A percentile compares a stretch with the other conserved stretches of the same genome.
Evolutionary conservation across 1,284 basidiomycete species (phyloP).

Genomic region (Ceratobasidium sp.): DNA sequence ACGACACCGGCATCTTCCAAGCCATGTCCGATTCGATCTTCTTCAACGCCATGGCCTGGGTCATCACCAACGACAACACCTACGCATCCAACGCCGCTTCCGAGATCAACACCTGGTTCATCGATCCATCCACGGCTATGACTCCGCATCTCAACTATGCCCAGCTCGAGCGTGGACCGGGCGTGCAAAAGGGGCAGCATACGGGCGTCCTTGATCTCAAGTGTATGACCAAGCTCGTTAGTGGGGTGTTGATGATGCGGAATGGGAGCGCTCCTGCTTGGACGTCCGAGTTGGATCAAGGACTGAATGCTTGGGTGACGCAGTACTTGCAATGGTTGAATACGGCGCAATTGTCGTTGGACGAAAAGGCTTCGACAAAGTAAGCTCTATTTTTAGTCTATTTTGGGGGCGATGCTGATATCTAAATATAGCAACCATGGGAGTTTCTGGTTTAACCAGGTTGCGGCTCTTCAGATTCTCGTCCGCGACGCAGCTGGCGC

Average conservation of each 20-base stretch:
- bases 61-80: constrained; percentile 53
- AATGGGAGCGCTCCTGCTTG: constrained; percentile 48
- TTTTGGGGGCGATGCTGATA: neutral
- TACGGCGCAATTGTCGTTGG: constrained; percentile 41
- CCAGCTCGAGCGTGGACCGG: constrained; percentile 58
- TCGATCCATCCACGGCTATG: constrained; percentile 56
- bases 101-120: constrained; percentile 55
- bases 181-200: constrained; percentile 47
- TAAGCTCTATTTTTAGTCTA: constrained; percentile 29
- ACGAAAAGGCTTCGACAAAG: constrained; percentile 53
- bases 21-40: constrained; percentile 56
- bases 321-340: constrained; percentile 54
- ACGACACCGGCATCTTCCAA: constrained; percentile 55
- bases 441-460: constrained; percentile 62
- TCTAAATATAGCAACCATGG: constrained; percentile 51
- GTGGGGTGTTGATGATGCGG: constrained; percentile 53
- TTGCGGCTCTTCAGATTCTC: constrained; percentile 66
- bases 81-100: constrained; percentile 49
- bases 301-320: constrained; percentile 52
- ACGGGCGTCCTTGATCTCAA: constrained; percentile 55
- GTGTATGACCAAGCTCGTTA: constrained; percentile 53
- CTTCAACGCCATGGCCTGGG: constrained; percentile 57
- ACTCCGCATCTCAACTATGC: constrained; percentile 59
- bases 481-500: constrained; percentile 64
- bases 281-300: constrained; percentile 51